Evolutionary conservation across 2,329 filamentous ascomycete species (phyloP).

Genomic region (Endoconidiophora polonica): DNA sequence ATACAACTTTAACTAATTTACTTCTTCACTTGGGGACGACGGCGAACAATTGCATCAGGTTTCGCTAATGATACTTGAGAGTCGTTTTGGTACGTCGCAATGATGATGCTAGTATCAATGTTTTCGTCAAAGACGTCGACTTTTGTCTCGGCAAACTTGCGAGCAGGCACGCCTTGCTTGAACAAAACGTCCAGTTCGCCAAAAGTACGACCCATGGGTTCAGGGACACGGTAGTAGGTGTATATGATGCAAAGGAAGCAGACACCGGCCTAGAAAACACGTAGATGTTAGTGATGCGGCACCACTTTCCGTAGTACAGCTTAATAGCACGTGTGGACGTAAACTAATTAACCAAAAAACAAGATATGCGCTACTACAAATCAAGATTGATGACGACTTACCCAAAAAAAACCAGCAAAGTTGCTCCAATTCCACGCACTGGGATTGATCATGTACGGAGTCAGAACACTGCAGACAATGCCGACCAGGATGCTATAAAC

Average conservation of each 20-base stretch:
- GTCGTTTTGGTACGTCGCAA: slow-evolving; percentile 10
- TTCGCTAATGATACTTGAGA: slow-evolving; percentile 10
- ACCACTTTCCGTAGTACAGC: neutral
- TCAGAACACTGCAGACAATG: slow-evolving; percentile 67
- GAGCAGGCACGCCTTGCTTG: slow-evolving; percentile 23
- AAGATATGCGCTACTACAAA: neutral
- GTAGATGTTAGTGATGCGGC: slow-evolving; percentile 15
- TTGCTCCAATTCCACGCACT: slow-evolving; percentile 76
- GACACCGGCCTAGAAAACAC: slow-evolving; percentile 24
- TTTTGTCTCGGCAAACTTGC: slow-evolving; percentile 20
- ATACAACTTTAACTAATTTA: neutral
- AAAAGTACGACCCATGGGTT: slow-evolving; percentile 33
- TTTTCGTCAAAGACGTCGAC: slow-evolving; percentile 14
- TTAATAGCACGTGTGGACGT: no score
- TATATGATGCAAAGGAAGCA: slow-evolving; percentile 30
- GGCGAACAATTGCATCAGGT: slow-evolving; percentile 7
- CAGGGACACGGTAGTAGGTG: slow-evolving; percentile 35
- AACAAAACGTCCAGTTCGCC: slow-evolving; percentile 29
- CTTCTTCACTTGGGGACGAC: slow-evolving; percentile 8
- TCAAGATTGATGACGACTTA: slow-evolving; percentile 18
- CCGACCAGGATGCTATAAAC: slow-evolving; percentile 53
- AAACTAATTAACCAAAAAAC: neutral
- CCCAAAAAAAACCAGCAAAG: slow-evolving; percentile 77
- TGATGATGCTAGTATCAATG: slow-evolving; percentile 11
- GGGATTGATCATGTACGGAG: slow-evolving; percentile 87